Evolutionary conservation across 768 basidiomycete species (phyloP).

Genomic region (Calocera viscosa): DNA sequence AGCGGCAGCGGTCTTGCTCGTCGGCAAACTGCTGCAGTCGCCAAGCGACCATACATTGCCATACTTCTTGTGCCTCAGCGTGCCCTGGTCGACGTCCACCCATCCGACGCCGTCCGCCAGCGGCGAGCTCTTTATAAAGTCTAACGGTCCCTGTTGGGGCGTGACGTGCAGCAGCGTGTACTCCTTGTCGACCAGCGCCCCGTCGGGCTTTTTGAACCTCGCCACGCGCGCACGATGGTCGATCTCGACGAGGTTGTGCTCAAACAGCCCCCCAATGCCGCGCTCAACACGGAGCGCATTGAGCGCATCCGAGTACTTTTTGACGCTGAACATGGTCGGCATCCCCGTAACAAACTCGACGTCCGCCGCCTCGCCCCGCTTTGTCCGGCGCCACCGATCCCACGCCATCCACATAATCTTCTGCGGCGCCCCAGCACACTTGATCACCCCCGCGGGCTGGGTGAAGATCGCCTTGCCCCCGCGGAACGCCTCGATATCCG

Average conservation of each 20-base stretch:
- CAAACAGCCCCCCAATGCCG: constrained; percentile 67
- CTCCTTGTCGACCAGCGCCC: constrained; percentile 52
- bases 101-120: constrained; percentile 74
- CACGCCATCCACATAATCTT: constrained; percentile 98
- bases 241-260: constrained; percentile 68
- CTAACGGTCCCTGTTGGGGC: constrained; percentile 85
- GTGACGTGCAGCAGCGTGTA: constrained; percentile 76
- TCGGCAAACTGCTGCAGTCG: constrained; percentile 86
- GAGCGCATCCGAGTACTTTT: constrained; percentile 86
- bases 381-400: constrained; percentile 59
- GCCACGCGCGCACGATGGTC: constrained; percentile 61
- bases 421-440: constrained; percentile 62
- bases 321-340: constrained; percentile 94
- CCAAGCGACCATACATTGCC: constrained; percentile 80
- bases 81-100: constrained; percentile 74
- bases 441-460: constrained; percentile 82
- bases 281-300: constrained; percentile 64
- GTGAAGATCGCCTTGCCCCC: constrained; percentile 85
- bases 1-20: constrained; percentile 92
- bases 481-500: constrained; percentile 61
- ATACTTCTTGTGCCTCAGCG: constrained; percentile 73
- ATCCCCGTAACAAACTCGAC: constrained; percentile 78
- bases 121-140: constrained; percentile 63
- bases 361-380: constrained; percentile 43
- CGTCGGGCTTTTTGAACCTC: constrained; percentile 71